phyloP scores from a whole-genome alignment of 2,329 filamentous ascomycete genomes.

The Ophiocordyceps australis region DNA sequence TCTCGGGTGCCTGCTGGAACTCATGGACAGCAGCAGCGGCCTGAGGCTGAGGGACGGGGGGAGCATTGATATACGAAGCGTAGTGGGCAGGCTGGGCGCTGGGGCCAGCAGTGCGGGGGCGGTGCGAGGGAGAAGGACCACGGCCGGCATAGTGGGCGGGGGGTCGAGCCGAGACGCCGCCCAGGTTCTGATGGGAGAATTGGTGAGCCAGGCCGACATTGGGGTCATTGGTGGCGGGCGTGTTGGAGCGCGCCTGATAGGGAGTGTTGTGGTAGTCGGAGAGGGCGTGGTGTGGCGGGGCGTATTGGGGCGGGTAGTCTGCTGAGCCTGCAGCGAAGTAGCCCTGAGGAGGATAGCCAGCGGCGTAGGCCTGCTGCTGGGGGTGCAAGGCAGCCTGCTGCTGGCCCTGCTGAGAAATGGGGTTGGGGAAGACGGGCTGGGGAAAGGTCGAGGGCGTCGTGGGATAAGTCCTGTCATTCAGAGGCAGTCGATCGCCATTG shows the following conservation, averaged over 20 bases:
- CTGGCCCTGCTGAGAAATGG: conserved; percentile 17
- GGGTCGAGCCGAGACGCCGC: conserved; percentile 40
- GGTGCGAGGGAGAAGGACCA: conserved; percentile 48
- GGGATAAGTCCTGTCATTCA: conserved; percentile 53
- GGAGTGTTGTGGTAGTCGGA: conserved; percentile 29
- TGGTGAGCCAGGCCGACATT: conserved; percentile 88
- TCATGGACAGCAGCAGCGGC: conserved; percentile 34
- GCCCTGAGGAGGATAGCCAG: conserved; percentile 23
- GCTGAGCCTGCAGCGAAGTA: conserved; percentile 48
- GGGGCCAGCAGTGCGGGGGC: conserved; percentile 70
- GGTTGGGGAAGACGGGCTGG: conserved; percentile 53
- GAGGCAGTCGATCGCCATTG: conserved; percentile 44
- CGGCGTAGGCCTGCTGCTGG: conserved; percentile 22
- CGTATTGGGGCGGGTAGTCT: conserved; percentile 29
- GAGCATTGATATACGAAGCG: conserved; percentile 43
- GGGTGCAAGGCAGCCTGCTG: conserved; percentile 9
- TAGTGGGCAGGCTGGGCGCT: conserved; percentile 43
- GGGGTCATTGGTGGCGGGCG: conserved; percentile 54
- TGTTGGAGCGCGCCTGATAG: conserved; percentile 34
- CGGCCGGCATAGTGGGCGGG: conserved; percentile 52
- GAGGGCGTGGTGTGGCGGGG: conserved; percentile 13
- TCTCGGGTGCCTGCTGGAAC: conserved; percentile 63
- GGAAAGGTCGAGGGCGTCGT: conserved; percentile 93
- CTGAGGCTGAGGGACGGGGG: conserved; percentile 47
- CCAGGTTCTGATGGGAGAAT: conserved; percentile 90